Conservation (phyloP, 78 protist species). For the Dictyostelium intermedium region DNA sequence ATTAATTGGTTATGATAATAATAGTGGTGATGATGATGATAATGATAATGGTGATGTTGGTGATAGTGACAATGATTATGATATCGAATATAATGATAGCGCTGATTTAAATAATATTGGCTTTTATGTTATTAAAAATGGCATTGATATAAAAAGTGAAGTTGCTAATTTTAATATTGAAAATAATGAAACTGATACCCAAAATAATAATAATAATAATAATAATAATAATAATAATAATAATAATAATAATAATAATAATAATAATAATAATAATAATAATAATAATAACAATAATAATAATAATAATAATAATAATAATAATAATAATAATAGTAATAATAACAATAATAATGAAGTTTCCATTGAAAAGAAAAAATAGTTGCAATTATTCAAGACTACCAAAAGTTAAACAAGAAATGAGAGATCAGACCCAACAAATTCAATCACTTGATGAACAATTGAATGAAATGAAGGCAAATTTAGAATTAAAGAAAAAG, state of each 20-base stretch:
- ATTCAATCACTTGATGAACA: conserved; percentile 39
- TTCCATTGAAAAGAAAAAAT: conserved; percentile 42
- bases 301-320: no score
- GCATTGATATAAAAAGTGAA: neutral
- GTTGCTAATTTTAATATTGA: no score
- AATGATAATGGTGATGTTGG: neutral
- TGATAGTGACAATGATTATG: neutral
- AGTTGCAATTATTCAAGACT: conserved; percentile 18
- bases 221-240: neutral
- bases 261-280: no score
- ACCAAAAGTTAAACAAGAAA: conserved; percentile 32
- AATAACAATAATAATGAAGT: conserved; percentile 1
- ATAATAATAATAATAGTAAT: no score
- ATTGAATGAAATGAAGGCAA: conserved; percentile 27
- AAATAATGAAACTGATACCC: no score
- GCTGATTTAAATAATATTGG: neutral
- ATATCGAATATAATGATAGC: neutral
- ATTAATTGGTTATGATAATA: neutral
- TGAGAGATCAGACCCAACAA: conserved; percentile 24
- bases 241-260: neutral
- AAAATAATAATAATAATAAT: neutral
- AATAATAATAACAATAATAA: no score
- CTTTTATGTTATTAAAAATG: neutral
- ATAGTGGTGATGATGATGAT: neutral
- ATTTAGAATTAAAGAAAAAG: conserved; percentile 61